Base-by-base conservation (phyloP, 2,329 filamentous ascomycete species). In the Fusarium incarnatum region DNA sequence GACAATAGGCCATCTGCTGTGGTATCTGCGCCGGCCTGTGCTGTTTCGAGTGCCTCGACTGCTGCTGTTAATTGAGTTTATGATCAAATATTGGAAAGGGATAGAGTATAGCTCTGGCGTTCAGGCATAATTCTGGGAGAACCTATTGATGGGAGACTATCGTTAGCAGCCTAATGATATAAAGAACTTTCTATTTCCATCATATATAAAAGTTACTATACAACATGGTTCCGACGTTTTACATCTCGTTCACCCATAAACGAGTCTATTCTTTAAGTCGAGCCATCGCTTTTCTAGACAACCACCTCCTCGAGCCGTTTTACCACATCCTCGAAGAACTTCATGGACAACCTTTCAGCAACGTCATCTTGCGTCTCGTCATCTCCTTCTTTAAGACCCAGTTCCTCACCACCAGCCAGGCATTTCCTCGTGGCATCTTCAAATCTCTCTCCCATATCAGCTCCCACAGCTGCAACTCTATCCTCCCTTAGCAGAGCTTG, bases 281-380 rank as follows among this genome's bases (percentile, higher is more conserved):
- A 56, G 34, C 16, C 6, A 22, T 20, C 13, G 10, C 8, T 12
- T 12, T 45, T 22, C 56, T 69, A 83, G 7, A 83, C 77, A 8
- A 77, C 71, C 23, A 83, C 73, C 2, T 77, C 75, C 3, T 78
- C 81, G 22, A 85, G 70, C 45, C 72, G 79, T 70, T 83, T 83
- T 23, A 85, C 83, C 9, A 85, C 82, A 3, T 82, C 75, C 52
- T 84, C 81, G 62, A 83, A 82, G 45, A 83, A 83, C 4, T 67
- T 75, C 73, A 80, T 78, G 6, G 80, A 82, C 34, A 84, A 66
- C 44, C 73, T 77, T 27, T 80, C 79, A 1, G 80, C 83, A 7
- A 82, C 81, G 12, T 77, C 75, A 27, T 81, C 79, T 18, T 77
- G 73, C 8, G 79, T 83, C 73, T 84, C 82, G 53, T 83, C 80